Evolutionary conservation across 1,284 basidiomycete genomes (phyloP), one percentile per base, ranked within the genome.

Genomic region (Rhodotorula sp.): DNA sequence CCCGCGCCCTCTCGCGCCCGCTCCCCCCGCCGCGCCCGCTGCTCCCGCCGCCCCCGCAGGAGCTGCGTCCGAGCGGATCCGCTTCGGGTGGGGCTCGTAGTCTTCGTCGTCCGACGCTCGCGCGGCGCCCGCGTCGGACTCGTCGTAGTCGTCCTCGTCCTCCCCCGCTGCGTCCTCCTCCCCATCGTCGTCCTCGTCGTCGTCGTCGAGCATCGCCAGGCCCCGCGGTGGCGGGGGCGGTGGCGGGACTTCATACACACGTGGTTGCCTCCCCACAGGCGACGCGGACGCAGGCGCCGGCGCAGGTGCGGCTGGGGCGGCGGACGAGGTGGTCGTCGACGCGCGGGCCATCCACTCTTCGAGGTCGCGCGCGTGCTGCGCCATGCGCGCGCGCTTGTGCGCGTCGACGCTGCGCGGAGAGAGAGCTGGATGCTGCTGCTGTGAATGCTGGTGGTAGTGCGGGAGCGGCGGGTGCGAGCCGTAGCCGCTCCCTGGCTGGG

Each of bases 331-430:
- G 16, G 25, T 17, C 23, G 27, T 41, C 14, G 27, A 25, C 19
- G 48, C 23, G 19, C 46, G 50, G n/a, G 48, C 21, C 65, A 67
- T 62, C 61, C 61, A 63, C 25, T 48, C 69, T 41, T 67, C 64
- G 59, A 71, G 56, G 45, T 71, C 69, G 5, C n/a, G n/a, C 23
- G 65, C 56, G 23, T 71, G 69, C 46, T 53, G 60, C 14, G 61
- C 66, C 66, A 67, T 71, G 16, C 66, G 48, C 14, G 44, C 55
- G 25, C 60, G 69, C 57, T 59, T 71, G 17, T 48, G 23, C 19
- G 53, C 55, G 3, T 67, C 69, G n/a, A 12, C 25, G 54, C n/a
- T 10, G 59, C 23, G 49, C 49, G 25, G 52, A 5, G 52, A 34
- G 25, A 13, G 16, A 13, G 27, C 19, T 25, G 13, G 25, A 34